Evolutionary conservation across 2,329 filamentous ascomycete genomes (phyloP).

Genomic region (Aspergillus spinulosporus): DNA sequence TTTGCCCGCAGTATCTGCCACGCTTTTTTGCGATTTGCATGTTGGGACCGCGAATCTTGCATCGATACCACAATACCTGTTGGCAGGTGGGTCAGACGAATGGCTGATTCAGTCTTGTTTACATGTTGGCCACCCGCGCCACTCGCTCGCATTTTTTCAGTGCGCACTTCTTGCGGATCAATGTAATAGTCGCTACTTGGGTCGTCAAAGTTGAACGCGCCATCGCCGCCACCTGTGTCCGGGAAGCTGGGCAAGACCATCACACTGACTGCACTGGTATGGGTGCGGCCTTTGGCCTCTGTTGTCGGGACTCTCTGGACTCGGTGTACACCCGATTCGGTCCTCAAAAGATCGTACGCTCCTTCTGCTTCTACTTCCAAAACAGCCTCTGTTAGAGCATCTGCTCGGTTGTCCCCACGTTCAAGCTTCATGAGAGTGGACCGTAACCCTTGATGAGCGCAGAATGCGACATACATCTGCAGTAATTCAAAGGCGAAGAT

Average conservation of each 20-base stretch:
- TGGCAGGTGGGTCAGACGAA: constrained; percentile 86
- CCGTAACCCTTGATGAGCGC: constrained; percentile 66
- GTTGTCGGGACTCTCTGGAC: constrained; percentile 92
- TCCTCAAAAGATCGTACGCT: constrained; percentile 77
- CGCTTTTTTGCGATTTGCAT: constrained; percentile 81
- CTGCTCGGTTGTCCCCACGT: constrained; percentile 66
- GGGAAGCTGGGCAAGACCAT: constrained; percentile 88
- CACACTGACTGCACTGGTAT: constrained; percentile 89
- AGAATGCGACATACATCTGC: constrained; percentile 85
- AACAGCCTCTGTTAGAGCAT: constrained; percentile 80
- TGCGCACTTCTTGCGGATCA: constrained; percentile 74
- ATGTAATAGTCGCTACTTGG: constrained; percentile 91
- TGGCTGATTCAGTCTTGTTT: constrained; percentile 95
- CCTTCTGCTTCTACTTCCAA: constrained; percentile 76
- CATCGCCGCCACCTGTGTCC: constrained; percentile 51
- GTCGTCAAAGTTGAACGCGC: constrained; percentile 68
- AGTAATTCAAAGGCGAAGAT: constrained; percentile 86
- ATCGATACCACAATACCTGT: constrained; percentile 85
- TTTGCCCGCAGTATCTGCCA: constrained; percentile 82
- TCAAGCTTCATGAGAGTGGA: constrained; percentile 77
- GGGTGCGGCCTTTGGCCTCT: constrained; percentile 85
- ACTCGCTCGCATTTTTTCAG: constrained; percentile 86
- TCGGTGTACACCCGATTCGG: constrained; percentile 90
- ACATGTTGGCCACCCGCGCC: constrained; percentile 97
- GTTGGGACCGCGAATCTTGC: constrained; percentile 89